These are phyloP conservation scores for Phytophthora uliginosa DNA, from an alignment of 352 stramenopile genomes.

Conservation along the genomic window DNA sequence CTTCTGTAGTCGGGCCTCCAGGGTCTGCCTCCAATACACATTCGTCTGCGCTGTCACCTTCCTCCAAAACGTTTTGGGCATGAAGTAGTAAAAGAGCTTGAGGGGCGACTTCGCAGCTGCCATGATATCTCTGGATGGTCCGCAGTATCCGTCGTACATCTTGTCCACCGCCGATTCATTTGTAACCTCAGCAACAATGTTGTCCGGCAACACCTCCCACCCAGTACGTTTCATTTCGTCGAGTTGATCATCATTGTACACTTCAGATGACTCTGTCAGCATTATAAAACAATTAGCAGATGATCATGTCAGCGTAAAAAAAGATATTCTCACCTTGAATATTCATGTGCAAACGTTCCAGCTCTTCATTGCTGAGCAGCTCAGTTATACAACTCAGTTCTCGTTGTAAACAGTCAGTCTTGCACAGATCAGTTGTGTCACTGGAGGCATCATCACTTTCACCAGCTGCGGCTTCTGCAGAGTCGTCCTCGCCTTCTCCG, in stretches of 20 bases:
- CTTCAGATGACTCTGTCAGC: slow-evolving; percentile 21
- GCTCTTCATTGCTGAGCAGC: neutral
- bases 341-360: neutral
- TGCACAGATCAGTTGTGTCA: slow-evolving; percentile 1
- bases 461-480: neutral
- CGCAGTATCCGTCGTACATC: slow-evolving; percentile 9
- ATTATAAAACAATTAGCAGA: slow-evolving; percentile 8
- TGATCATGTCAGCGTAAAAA: slow-evolving; percentile 9
- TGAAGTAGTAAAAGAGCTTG: slow-evolving; percentile 21
- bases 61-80: slow-evolving; percentile 19
- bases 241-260: slow-evolving; percentile 4
- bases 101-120: neutral
- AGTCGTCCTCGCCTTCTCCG: slow-evolving; percentile 1
- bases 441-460: neutral
- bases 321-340: slow-evolving; percentile 10
- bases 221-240: slow-evolving; percentile 7
- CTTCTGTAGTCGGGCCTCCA: neutral
- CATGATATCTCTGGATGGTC: slow-evolving; percentile 3
- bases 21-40: slow-evolving; percentile 7
- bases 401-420: neutral
- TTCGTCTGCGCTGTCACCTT: slow-evolving; percentile 5
- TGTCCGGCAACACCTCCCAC: slow-evolving; percentile 6
- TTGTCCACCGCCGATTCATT: neutral
- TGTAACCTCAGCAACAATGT: neutral
- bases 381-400: neutral